Conservation (phyloP, 2,329 filamentous ascomycete genomes). For the Pestalotiopsis sp. region DNA sequence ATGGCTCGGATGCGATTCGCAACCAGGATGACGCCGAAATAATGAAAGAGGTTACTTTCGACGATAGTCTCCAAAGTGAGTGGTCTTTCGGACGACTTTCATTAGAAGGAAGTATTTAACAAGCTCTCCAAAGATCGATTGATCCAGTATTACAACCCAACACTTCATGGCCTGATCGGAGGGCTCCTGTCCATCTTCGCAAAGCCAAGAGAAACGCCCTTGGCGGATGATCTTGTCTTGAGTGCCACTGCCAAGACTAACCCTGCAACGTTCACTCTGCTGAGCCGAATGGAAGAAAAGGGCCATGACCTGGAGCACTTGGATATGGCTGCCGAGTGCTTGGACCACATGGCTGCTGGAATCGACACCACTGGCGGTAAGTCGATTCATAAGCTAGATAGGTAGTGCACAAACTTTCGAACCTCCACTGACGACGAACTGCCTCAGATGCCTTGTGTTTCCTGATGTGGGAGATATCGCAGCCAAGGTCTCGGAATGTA, state of each 20-base stretch:
- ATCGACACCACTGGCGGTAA: conserved; percentile 67
- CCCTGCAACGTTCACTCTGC: conserved; percentile 57
- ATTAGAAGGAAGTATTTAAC: background rate
- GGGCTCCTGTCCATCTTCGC: conserved; percentile 50
- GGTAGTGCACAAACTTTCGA: background rate
- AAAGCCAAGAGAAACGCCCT: conserved; percentile 58
- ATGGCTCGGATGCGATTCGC: conserved; percentile 63
- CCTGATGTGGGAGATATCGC: conserved; percentile 72
- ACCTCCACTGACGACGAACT: background rate
- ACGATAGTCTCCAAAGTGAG: conserved; percentile 68
- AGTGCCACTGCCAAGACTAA: conserved; percentile 48
- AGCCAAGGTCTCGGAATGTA: conserved; percentile 52
- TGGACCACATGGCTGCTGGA: conserved; percentile 73
- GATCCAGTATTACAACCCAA: conserved; percentile 59
- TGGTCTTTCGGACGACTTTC: conserved; percentile 9
- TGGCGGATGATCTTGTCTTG: conserved; percentile 63
- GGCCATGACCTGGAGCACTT: conserved; percentile 49
- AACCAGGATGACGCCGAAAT: conserved; percentile 60
- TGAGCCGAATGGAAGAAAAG: conserved; percentile 61
- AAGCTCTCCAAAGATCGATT: conserved; percentile 53
- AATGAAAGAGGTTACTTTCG: conserved; percentile 70
- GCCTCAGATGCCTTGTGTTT: conserved; percentile 64
- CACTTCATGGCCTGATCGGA: conserved; percentile 50
- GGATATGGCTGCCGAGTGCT: conserved; percentile 67
- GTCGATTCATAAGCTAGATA: background rate